These are phyloP conservation scores for Fusarium albosuccineum DNA, from an alignment of 2,329 filamentous ascomycete species.

Conservation along the genomic window DNA sequence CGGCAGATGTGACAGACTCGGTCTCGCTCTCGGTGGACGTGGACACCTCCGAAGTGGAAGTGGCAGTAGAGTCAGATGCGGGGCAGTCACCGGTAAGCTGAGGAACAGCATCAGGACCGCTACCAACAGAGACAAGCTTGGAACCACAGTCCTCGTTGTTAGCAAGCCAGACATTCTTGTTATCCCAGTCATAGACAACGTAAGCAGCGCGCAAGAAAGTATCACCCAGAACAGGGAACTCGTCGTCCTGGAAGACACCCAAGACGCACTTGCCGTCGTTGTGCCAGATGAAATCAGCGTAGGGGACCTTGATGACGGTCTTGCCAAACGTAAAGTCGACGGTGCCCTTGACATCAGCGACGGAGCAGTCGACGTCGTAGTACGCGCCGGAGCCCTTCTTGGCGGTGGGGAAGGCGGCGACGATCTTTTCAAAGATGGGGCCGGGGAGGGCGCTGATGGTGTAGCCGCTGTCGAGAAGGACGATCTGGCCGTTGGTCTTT, in stretches of 20 bases:
- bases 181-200: constrained; percentile 59
- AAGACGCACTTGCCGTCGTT: constrained; percentile 54
- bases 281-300: constrained; percentile 62
- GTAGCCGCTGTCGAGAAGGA: constrained; percentile 75
- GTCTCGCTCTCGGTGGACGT: constrained; percentile 31
- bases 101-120: constrained; percentile 55
- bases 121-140: constrained; percentile 53
- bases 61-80: constrained; percentile 26
- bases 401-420: constrained; percentile 59
- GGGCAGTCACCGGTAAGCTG: constrained; percentile 49
- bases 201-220: constrained; percentile 61
- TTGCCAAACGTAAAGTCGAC: constrained; percentile 64
- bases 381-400: constrained; percentile 55
- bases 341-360: constrained; percentile 52
- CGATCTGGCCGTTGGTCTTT: constrained; percentile 54
- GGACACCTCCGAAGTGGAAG: constrained; percentile 32
- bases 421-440: constrained; percentile 62
- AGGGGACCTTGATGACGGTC: constrained; percentile 58
- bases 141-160: constrained; percentile 56
- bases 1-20: constrained; percentile 5
- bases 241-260: constrained; percentile 59
- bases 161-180: constrained; percentile 54
- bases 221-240: constrained; percentile 58
- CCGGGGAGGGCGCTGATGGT: constrained; percentile 76
- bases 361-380: constrained; percentile 62